A percentile compares a stretch with the other conserved stretches of the same genome.
These are phyloP conservation scores for Scedosporium aurantiacum DNA, from an alignment of 2,329 filamentous ascomycete species.

Conservation along the genomic window DNA sequence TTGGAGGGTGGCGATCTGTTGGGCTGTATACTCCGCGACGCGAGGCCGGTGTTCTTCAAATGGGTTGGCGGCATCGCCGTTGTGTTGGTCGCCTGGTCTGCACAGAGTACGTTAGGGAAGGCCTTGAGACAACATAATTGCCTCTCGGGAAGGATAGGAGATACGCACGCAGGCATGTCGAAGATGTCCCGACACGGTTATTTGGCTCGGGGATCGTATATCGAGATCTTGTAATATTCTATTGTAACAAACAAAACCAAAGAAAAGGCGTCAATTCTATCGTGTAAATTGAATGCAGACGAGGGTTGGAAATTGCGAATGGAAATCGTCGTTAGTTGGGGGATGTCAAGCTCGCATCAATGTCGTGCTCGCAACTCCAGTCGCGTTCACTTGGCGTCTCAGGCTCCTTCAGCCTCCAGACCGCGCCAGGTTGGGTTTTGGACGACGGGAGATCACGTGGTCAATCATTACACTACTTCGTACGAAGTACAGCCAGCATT, in stretches of 20 bases:
- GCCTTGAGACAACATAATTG: constrained; percentile 11
- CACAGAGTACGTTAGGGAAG: constrained; percentile 8
- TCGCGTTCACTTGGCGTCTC: background rate
- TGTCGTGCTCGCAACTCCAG: background rate
- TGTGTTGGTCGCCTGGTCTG: constrained; percentile 62
- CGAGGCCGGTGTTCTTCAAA: constrained; percentile 63
- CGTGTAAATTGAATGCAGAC: background rate
- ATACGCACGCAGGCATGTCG: constrained; percentile 34
- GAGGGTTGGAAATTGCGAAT: background rate
- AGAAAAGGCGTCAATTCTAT: no score
- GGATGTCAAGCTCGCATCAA: background rate
- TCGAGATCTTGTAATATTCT: background rate
- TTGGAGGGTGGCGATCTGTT: constrained; percentile 80
- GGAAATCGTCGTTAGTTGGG: background rate
- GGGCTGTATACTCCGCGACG: constrained; percentile 74
- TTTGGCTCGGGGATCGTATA: background rate
- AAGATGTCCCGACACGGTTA: background rate
- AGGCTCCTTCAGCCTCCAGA: background rate
- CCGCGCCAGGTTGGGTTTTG: background rate
- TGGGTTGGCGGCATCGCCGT: constrained; percentile 53
- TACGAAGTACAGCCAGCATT: background rate
- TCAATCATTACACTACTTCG: background rate
- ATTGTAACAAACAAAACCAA: no score
- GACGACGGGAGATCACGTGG: background rate
- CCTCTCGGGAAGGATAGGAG: constrained; percentile 8